Evolutionary conservation across 1,284 basidiomycete species (phyloP).

Genomic region (Vanrija humicola): DNA sequence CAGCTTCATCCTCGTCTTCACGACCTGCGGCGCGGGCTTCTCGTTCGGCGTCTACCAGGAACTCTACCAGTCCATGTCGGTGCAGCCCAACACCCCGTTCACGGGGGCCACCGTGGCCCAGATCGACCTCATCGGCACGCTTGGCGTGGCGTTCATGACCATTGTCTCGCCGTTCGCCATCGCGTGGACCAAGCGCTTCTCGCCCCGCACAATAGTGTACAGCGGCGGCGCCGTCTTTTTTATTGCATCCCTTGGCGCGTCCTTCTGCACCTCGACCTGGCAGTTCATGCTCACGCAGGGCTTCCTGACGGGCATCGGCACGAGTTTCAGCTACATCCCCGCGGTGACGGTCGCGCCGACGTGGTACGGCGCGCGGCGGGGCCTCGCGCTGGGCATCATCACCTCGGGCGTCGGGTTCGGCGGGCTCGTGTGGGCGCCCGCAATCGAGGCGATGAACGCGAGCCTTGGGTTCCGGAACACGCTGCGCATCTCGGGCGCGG

Average conservation of each 20-base stretch:
- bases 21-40: slow-evolving; percentile 31
- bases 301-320: slow-evolving; percentile 26
- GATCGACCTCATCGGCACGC: slow-evolving; percentile 34
- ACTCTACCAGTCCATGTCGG: slow-evolving; percentile 25
- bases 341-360: slow-evolving; percentile 33
- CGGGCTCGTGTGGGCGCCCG: slow-evolving; percentile 30
- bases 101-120: slow-evolving; percentile 19
- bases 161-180: slow-evolving; percentile 24
- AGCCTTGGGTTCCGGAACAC: slow-evolving; percentile 24
- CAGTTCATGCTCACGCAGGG: slow-evolving; percentile 34
- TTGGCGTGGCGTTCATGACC: slow-evolving; percentile 28
- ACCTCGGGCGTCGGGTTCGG: slow-evolving; percentile 33
- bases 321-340: slow-evolving; percentile 28
- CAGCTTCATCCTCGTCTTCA: slow-evolving; percentile 24
- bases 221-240: slow-evolving; percentile 21
- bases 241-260: slow-evolving; percentile 18
- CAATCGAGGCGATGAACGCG: slow-evolving; percentile 21
- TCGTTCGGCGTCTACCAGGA: slow-evolving; percentile 37
- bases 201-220: slow-evolving; percentile 17
- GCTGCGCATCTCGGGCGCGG: slow-evolving; percentile 23
- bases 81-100: slow-evolving; percentile 23
- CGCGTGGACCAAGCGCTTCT: slow-evolving; percentile 23
- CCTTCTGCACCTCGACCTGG: slow-evolving; percentile 22
- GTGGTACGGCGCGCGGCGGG: slow-evolving; percentile 26
- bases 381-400: slow-evolving; percentile 34